phyloP scores from a whole-genome alignment of 257 asterid species.

The Echites panduratus region DNA sequence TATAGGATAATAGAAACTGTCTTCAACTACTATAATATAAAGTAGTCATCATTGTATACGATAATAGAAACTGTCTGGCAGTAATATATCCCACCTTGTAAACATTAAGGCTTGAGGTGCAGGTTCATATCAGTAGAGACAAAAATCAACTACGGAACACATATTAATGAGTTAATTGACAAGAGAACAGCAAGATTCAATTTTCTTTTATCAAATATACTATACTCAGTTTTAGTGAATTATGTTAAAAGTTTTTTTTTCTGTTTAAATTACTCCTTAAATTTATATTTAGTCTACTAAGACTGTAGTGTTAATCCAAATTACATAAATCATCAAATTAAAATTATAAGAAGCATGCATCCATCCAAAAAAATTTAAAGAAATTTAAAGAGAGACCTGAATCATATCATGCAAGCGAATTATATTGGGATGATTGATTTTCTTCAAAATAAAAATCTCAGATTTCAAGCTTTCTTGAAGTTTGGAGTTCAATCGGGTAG shows the following conservation, averaged over 20 bases:
- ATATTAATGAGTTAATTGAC: background rate
- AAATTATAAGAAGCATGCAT: no score
- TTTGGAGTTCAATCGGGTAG: conserved; percentile 52
- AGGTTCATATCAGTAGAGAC: no score
- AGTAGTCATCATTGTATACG: background rate
- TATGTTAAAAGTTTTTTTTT: no score
- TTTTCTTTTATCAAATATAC: background rate
- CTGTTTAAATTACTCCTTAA: no score
- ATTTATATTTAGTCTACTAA: no score
- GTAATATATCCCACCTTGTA: background rate
- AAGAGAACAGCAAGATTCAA: background rate
- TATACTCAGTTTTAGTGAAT: no score
- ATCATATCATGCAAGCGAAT: conserved; percentile 91
- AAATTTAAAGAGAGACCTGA: conserved; percentile 71
- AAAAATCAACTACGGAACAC: no score
- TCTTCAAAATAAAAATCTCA: conserved; percentile 76
- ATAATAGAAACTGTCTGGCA: background rate
- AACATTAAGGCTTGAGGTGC: no score
- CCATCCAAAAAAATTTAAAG: no score
- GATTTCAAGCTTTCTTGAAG: conserved; percentile 78
- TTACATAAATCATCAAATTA: no score
- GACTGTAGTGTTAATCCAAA: no score
- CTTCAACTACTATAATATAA: background rate
- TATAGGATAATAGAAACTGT: no score
- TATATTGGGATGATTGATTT: conserved; percentile 83